Conservation (phyloP, 441 rosid species). For the Aquilaria agallochum region DNA sequence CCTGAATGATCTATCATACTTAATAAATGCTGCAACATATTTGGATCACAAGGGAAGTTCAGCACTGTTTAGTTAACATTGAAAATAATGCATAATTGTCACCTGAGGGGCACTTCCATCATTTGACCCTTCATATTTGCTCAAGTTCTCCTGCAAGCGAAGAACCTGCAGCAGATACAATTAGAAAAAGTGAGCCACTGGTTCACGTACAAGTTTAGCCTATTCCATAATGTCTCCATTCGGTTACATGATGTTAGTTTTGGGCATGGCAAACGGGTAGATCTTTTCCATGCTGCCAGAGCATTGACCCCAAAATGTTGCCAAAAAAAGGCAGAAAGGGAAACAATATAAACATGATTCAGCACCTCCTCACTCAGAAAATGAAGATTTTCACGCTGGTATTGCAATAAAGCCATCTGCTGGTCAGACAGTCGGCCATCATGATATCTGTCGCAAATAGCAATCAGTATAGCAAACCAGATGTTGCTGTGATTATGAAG, state of each 20-base stretch:
- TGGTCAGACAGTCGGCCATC: conserved; percentile 97
- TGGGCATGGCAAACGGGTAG: not conserved
- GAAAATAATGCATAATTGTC: not conserved
- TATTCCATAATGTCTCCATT: too few species aligned
- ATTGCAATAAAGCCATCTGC: conserved; percentile 97
- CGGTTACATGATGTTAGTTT: too few species aligned
- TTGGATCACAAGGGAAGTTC: not conserved
- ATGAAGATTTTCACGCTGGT: conserved; percentile 97
- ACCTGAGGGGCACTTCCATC: conserved; percentile 95
- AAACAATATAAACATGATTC: conserved; percentile 12
- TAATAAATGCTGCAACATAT: too few species aligned
- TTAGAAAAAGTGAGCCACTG: not conserved
- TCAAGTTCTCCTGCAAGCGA: conserved; percentile 83
- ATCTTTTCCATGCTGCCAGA: conserved; percentile 5
- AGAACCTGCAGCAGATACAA: conserved; percentile 54
- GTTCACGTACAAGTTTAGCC: too few species aligned
- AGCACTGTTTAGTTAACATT: not conserved
- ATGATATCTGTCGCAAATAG: conserved; percentile 63
- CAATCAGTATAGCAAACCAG: too few species aligned
- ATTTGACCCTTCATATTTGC: conserved; percentile 84
- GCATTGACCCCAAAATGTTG: not conserved
- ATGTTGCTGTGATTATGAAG: too few species aligned
- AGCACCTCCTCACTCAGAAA: conserved; percentile 92
- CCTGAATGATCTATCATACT: too few species aligned
- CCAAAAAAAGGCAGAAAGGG: conserved; percentile 4